Conservation (phyloP, 2,329 filamentous ascomycete genomes). For the Neopestalotiopsis sp. region DNA sequence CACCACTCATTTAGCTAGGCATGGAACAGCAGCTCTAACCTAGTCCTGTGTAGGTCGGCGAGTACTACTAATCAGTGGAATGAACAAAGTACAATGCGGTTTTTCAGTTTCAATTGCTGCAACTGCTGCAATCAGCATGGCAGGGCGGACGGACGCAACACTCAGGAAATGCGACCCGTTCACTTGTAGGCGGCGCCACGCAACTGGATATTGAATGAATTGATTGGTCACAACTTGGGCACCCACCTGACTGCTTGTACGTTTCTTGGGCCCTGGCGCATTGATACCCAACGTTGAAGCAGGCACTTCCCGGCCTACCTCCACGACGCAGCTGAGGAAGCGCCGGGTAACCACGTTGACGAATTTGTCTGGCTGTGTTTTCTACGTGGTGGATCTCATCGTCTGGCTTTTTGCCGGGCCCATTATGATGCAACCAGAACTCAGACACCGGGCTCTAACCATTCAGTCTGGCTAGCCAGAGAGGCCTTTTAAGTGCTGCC, state of each 20-base stretch:
- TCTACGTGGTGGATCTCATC: conserved; percentile 4
- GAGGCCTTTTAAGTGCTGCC: conserved; percentile 2
- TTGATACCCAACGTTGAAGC: conserved; percentile 48
- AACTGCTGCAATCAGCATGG: conserved; percentile 27
- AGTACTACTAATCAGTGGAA: conserved; percentile 22
- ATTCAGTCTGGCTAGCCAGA: conserved; percentile 1
- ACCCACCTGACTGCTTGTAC: conserved; percentile 30
- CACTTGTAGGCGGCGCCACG: neutral
- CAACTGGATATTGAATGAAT: conserved; percentile 17
- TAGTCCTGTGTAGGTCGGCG: neutral
- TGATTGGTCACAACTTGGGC: conserved; percentile 39
- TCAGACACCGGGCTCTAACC: neutral
- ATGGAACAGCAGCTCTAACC: neutral
- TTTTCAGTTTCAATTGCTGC: conserved; percentile 25
- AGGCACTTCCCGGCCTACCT: conserved; percentile 26
- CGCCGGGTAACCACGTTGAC: conserved; percentile 22
- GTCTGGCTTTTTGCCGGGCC: conserved; percentile 5
- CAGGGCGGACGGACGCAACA: conserved; percentile 20
- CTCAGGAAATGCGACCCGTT: neutral
- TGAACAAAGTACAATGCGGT: conserved; percentile 25
- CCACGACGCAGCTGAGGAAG: conserved; percentile 26
- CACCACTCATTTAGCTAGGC: neutral
- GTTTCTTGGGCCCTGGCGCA: conserved; percentile 47
- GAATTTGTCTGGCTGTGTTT: conserved; percentile 17
- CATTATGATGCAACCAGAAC: conserved; percentile 16